A percentile compares a stretch with the other conserved stretches of the same genome.
Conservation (phyloP, 2,329 filamentous ascomycete genomes). For the Arthrobotrys musiformis region DNA sequence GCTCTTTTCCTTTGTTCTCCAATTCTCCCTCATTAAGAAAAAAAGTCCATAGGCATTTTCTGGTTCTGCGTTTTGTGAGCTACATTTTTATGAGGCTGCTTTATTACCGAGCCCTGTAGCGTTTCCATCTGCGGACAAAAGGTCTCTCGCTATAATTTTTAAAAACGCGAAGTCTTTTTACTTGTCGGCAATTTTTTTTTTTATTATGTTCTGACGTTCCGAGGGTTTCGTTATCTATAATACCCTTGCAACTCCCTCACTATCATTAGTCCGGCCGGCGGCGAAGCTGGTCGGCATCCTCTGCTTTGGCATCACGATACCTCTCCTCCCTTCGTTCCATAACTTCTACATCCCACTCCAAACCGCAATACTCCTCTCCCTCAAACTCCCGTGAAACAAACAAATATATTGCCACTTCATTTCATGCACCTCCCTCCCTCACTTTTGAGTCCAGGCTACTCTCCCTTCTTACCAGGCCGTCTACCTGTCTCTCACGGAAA, state of each 20-base stretch:
- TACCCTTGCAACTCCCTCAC: conserved; percentile 23
- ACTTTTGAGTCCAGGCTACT: neutral
- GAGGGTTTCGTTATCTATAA: neutral
- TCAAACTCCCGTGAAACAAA: conserved; percentile 4
- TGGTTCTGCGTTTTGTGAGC: conserved; percentile 6
- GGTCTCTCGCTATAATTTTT: conserved; percentile 26
- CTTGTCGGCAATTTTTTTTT: conserved; percentile 8
- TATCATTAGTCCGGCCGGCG: neutral
- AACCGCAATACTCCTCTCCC: neutral
- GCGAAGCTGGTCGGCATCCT: neutral
- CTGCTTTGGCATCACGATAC: neutral
- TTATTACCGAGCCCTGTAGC: conserved; percentile 5
- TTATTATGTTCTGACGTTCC: conserved; percentile 16
- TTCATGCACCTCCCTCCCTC: neutral
- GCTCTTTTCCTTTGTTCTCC: neutral
- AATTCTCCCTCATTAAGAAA: neutral
- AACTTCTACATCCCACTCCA: neutral
- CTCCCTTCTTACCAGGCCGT: neutral
- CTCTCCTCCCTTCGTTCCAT: neutral
- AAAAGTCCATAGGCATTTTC: conserved; percentile 49
- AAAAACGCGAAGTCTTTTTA: conserved; percentile 24
- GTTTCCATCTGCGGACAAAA: neutral
- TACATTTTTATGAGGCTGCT: neutral
- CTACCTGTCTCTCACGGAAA: neutral
- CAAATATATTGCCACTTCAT: neutral